These are phyloP conservation scores for Bromus sterilis DNA, from an alignment of 176 grass and related monocot genomes.

Conservation along the genomic window DNA sequence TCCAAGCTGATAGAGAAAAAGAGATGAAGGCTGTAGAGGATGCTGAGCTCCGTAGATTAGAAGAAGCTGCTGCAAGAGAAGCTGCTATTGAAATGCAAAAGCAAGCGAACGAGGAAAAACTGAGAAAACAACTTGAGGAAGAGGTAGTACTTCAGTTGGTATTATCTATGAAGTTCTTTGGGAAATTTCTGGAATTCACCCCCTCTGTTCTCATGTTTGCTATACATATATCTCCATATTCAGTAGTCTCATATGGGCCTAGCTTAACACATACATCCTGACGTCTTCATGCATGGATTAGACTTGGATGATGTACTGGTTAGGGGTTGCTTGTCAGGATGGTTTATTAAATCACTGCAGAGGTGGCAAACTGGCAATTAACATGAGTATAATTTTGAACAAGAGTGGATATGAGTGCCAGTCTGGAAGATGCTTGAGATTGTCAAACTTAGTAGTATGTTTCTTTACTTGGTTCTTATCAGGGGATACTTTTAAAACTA, in stretches of 20 bases:
- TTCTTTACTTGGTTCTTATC: not conserved
- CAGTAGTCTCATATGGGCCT: not conserved
- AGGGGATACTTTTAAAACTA: not conserved
- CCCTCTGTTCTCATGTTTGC: not conserved
- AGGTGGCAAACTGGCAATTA: not conserved
- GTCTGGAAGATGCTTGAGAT: not conserved
- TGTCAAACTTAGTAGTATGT: not conserved
- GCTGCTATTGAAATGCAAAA: slow-evolving; percentile 56
- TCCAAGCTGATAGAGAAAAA: slow-evolving; percentile 88
- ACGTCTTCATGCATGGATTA: not conserved
- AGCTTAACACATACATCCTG: not conserved
- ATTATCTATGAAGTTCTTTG: not conserved
- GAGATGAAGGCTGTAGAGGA: slow-evolving; percentile 74
- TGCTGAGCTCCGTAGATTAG: slow-evolving; percentile 46
- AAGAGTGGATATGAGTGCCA: not conserved
- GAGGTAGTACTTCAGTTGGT: slow-evolving; percentile 62
- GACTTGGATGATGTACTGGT: not conserved
- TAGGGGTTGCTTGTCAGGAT: not conserved
- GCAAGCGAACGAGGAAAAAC: slow-evolving; percentile 63
- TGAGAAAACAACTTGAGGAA: slow-evolving; percentile 77
- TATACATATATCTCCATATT: not conserved
- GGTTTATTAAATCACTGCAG: not conserved
- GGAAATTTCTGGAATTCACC: not conserved
- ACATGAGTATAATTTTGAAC: not conserved
- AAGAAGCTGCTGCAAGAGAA: slow-evolving; percentile 54